Percentiles rank a stretch among this genome's conserved stretches.
Conservation (phyloP, 2,329 filamentous ascomycete genomes). For the Colletotrichum trifolii region DNA sequence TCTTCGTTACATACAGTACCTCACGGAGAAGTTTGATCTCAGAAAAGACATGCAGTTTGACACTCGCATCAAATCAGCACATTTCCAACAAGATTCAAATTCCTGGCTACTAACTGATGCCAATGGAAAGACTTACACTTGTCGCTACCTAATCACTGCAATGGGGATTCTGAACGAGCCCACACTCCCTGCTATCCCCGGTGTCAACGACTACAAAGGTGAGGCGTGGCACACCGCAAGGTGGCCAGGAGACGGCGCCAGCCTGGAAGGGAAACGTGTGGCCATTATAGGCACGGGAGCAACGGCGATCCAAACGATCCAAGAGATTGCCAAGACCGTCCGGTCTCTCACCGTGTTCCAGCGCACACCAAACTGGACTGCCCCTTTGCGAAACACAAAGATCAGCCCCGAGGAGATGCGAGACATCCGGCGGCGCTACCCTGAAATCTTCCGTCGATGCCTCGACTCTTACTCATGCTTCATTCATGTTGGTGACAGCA, state of each 20-base stretch:
- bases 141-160: conserved; percentile 46
- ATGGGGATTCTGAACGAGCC: conserved; percentile 52
- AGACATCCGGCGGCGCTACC: conserved; percentile 49
- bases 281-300: conserved; percentile 47
- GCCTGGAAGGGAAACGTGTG: conserved; percentile 51
- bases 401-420: conserved; percentile 50
- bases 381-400: conserved; percentile 50
- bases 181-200: conserved; percentile 53
- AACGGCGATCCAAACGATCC: conserved; percentile 48
- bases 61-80: conserved; percentile 44
- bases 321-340: conserved; percentile 39
- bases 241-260: conserved; percentile 55
- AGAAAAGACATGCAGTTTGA: conserved; percentile 46
- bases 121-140: conserved; percentile 39
- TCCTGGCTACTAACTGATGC: conserved; percentile 45
- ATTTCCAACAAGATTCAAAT: conserved; percentile 41
- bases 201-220: conserved; percentile 53
- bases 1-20: conserved; percentile 51
- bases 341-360: conserved; percentile 48
- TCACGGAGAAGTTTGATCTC: conserved; percentile 50
- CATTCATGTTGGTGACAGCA: conserved; percentile 43
- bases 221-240: conserved; percentile 57
- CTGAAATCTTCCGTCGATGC: conserved; percentile 43
- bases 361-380: conserved; percentile 49
- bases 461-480: conserved; percentile 43